phyloP scores from a whole-genome alignment of 2,329 filamentous ascomycete genomes.

The Pyrenochaeta sp. region DNA sequence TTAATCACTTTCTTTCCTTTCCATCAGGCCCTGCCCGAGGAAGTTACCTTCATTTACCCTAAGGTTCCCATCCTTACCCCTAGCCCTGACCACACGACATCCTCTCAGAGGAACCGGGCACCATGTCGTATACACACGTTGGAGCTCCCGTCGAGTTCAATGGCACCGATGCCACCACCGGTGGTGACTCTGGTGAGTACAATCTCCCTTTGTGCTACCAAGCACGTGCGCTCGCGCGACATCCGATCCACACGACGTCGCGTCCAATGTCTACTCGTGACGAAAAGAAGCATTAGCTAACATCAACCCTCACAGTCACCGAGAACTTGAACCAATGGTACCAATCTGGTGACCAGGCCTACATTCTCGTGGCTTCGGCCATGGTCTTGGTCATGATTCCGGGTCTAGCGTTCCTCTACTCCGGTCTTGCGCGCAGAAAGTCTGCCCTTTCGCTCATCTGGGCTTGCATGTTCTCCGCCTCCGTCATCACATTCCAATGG shows the following conservation, averaged over 20 bases:
- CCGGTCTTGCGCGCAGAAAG: constrained; percentile 95
- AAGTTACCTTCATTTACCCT: constrained; percentile 8
- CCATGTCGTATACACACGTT: constrained; percentile 59
- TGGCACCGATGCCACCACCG: constrained; percentile 66
- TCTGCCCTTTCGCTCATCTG: constrained; percentile 96
- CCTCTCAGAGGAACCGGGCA: constrained; percentile 20
- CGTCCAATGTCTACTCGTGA: not conserved
- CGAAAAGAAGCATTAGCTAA: constrained; percentile 13
- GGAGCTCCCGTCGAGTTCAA: constrained; percentile 57
- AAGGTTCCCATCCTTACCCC: constrained; percentile 8
- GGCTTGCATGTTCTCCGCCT: constrained; percentile 94
- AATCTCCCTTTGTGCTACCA: constrained; percentile 14
- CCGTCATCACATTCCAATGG: constrained; percentile 96
- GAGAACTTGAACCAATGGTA: constrained; percentile 98
- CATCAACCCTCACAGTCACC: constrained; percentile 61
- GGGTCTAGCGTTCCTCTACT: constrained; percentile 96
- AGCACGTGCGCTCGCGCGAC: constrained; percentile 30
- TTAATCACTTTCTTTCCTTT: constrained; percentile 12
- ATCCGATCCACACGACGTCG: constrained; percentile 7
- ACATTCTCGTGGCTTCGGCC: constrained; percentile 86
- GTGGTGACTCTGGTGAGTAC: constrained; percentile 79
- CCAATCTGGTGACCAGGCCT: constrained; percentile 88
- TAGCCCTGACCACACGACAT: constrained; percentile 15
- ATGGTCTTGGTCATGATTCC: constrained; percentile 98
- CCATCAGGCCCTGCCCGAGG: constrained; percentile 21